Evolutionary conservation across 192 early-diverging fungal genomes (phyloP).

Genomic region (Oehlia diaphana): DNA sequence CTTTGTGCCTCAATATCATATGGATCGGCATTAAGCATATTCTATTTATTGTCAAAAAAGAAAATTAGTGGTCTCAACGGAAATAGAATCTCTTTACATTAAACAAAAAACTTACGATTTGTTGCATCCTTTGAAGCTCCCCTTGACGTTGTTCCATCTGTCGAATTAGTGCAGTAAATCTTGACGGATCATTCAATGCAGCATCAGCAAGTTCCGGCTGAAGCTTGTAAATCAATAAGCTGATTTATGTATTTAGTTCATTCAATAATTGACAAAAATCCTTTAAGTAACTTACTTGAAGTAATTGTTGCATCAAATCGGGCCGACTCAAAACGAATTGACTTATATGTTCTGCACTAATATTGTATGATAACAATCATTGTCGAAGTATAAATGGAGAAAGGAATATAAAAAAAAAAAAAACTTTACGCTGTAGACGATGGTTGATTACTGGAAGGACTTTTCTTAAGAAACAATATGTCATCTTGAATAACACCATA

Average conservation of each 20-base stretch:
- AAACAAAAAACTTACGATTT: not conserved
- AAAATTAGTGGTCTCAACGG: not conserved
- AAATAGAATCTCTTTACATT: not conserved
- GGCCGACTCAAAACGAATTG: conserved; percentile 65
- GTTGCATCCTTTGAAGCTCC: conserved; percentile 9
- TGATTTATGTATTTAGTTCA: not conserved
- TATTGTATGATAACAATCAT: too few relatives aligned
- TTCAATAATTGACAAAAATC: not conserved
- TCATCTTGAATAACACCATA: conserved; percentile 72
- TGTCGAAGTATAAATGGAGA: not conserved
- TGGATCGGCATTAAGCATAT: conserved; percentile 71
- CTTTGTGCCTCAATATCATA: conserved; percentile 90
- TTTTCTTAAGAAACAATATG: conserved; percentile 61
- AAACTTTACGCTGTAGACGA: conserved; percentile 24
- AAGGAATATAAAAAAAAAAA: conserved; percentile 1
- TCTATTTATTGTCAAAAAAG: conserved; percentile 39
- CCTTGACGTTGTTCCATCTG: conserved; percentile 5
- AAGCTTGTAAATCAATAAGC: not conserved
- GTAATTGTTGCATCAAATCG: conserved; percentile 56
- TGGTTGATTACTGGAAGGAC: conserved; percentile 23
- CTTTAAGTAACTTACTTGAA: conserved; percentile 42
- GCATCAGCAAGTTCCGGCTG: conserved; percentile 52
- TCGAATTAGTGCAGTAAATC: conserved; percentile 3
- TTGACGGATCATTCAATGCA: conserved; percentile 49
- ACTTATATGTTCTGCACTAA: conserved; percentile 46